phyloP scores from a whole-genome alignment of 805 yeast genomes.

The Kuraishia capsulata region DNA sequence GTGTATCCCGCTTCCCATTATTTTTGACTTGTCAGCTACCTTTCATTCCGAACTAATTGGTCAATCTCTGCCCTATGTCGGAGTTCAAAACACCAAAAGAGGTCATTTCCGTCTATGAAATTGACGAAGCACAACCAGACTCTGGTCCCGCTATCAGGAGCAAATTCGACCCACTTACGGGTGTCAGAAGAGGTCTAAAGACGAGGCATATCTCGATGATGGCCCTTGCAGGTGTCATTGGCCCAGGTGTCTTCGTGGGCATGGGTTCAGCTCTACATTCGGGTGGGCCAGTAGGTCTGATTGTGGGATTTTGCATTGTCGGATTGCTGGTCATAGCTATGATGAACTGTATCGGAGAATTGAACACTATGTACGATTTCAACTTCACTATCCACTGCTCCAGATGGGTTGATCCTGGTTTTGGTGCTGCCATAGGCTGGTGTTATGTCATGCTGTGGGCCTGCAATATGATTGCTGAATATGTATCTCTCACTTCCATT shows the following conservation, averaged over 20 bases:
- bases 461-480: conserved; percentile 21
- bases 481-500: conserved; percentile 39
- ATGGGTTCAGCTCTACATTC: conserved; percentile 38
- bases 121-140: no score
- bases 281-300: conserved; percentile 46
- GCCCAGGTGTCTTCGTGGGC: conserved; percentile 46
- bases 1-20: no score
- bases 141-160: background rate
- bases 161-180: conserved; percentile 2
- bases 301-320: conserved; percentile 39
- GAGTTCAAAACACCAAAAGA: no score
- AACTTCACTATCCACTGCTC: conserved; percentile 46
- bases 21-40: no score
- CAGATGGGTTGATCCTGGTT: conserved; percentile 42
- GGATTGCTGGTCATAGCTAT: conserved; percentile 44
- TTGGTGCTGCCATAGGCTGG: conserved; percentile 49
- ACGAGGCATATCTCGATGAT: conserved; percentile 41
- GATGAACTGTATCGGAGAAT: conserved; percentile 49
- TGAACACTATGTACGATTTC: conserved; percentile 43
- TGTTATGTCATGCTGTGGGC: conserved; percentile 37
- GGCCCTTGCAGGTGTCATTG: conserved; percentile 49
- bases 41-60: no score
- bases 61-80: no score
- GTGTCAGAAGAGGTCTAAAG: conserved; percentile 32
- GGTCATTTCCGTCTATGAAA: no score